Conservation (phyloP, 2,329 filamentous ascomycete genomes). For the Fusarium verticillioides region DNA sequence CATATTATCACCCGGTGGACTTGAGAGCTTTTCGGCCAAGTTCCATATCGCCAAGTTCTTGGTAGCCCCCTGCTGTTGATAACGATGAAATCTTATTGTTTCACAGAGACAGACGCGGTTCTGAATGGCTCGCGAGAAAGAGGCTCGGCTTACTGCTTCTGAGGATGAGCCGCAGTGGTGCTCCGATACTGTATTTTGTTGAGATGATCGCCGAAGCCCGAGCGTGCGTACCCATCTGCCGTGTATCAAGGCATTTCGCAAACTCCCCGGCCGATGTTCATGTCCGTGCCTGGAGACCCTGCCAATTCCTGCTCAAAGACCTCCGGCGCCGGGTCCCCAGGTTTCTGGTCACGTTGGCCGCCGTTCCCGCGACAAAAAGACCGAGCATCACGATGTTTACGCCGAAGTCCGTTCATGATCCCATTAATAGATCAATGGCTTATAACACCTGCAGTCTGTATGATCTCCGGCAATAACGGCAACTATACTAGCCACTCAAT, state of each 20-base stretch:
- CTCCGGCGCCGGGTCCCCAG: conserved; percentile 17
- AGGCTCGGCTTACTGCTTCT: conserved; percentile 8
- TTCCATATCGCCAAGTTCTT: conserved; percentile 28
- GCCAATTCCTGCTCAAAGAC: conserved; percentile 2
- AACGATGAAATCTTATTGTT: background rate
- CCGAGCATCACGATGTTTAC: conserved; percentile 3
- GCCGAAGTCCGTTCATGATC: conserved; percentile 9
- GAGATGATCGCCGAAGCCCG: conserved; percentile 27
- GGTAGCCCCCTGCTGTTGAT: conserved; percentile 8
- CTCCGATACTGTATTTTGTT: background rate
- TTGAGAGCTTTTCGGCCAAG: conserved; percentile 31
- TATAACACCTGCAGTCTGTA: background rate
- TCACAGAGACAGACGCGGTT: background rate
- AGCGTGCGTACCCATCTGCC: conserved; percentile 11
- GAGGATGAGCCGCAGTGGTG: conserved; percentile 13
- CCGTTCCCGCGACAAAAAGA: conserved; percentile 22
- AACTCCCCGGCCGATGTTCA: conserved; percentile 10
- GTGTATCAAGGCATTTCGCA: conserved; percentile 1
- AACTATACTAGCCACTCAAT: background rate
- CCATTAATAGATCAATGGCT: background rate
- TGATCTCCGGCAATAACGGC: conserved; percentile 19
- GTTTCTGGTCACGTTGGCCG: conserved; percentile 17
- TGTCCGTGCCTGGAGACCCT: conserved; percentile 5
- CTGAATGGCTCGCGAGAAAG: conserved; percentile 5
- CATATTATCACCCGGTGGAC: background rate